Conservation (phyloP, 768 basidiomycete genomes). For the Suillus decipiens region DNA sequence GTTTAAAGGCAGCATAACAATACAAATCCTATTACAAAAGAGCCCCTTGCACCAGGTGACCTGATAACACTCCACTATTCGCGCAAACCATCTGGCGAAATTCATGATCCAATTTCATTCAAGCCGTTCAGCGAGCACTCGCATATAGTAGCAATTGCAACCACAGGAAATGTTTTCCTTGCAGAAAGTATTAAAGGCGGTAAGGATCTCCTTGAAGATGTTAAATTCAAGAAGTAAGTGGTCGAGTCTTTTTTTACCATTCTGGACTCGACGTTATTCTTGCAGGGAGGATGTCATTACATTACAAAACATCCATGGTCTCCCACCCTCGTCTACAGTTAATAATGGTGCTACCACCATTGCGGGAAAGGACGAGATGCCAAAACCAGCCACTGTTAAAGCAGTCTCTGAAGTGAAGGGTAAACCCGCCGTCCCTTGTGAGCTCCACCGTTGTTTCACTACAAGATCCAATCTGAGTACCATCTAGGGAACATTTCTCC, state of each 20-base stretch:
- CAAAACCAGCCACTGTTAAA: slow-evolving; percentile 32
- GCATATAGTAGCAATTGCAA: slow-evolving; percentile 87
- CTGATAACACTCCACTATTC: slow-evolving; percentile 82
- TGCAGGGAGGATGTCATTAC: slow-evolving; percentile 87
- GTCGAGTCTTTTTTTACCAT: not conserved
- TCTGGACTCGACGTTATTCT: slow-evolving; percentile 6
- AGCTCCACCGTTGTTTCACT: slow-evolving; percentile 21
- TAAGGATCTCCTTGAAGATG: slow-evolving; percentile 83
- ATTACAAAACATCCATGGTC: slow-evolving; percentile 86
- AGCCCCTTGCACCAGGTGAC: slow-evolving; percentile 66
- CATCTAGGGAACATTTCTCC: slow-evolving; percentile 84
- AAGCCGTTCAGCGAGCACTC: slow-evolving; percentile 97
- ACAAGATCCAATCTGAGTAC: slow-evolving; percentile 5
- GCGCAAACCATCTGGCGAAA: slow-evolving; percentile 81
- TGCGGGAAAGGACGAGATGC: slow-evolving; percentile 34
- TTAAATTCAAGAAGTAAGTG: slow-evolving; percentile 77
- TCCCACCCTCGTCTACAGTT: slow-evolving; percentile 57
- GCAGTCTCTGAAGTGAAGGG: slow-evolving; percentile 43
- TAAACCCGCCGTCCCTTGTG: slow-evolving; percentile 70
- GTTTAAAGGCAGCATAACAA: slow-evolving; percentile 74
- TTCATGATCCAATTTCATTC: slow-evolving; percentile 97
- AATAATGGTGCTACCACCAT: slow-evolving; percentile 33
- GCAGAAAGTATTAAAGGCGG: slow-evolving; percentile 89
- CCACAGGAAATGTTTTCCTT: slow-evolving; percentile 91
- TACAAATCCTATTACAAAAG: slow-evolving; percentile 75